Conservation (phyloP, 306 rosid species). For the Quercus parvula region DNA sequence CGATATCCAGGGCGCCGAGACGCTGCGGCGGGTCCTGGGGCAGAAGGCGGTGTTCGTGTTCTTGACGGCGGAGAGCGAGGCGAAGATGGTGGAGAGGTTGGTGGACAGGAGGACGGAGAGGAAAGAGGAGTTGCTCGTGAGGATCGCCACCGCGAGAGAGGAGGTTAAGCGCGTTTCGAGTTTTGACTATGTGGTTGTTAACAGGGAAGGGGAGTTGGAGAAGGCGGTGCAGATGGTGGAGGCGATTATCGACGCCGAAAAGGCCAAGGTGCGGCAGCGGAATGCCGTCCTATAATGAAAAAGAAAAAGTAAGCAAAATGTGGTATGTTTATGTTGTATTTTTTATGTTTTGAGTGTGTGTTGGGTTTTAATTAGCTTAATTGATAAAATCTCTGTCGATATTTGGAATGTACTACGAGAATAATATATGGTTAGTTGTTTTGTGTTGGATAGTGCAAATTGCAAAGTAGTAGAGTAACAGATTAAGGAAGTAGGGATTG, state of each 20-base stretch:
- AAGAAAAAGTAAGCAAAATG: too few species aligned
- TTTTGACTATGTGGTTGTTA: constrained; percentile 88
- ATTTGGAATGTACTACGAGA: too few species aligned
- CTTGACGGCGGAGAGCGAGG: constrained; percentile 77
- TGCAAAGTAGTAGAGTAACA: too few species aligned
- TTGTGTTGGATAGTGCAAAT: too few species aligned
- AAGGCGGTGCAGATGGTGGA: constrained; percentile 65
- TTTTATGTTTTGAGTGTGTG: too few species aligned
- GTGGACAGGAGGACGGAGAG: constrained; percentile 80
- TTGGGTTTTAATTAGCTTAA: too few species aligned
- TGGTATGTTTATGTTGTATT: too few species aligned
- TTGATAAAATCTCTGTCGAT: accelerated
- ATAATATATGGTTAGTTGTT: too few species aligned
- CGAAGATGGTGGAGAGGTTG: constrained; percentile 75
- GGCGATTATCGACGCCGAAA: constrained; percentile 79
- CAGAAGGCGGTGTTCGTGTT: constrained; percentile 72
- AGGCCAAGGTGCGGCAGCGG: constrained; percentile 83
- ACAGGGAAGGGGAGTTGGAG: constrained; percentile 77
- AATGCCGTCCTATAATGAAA: constrained; percentile 34
- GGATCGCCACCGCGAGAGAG: constrained; percentile 84
- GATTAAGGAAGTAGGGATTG: too few species aligned
- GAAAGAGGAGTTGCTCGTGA: constrained; percentile 61
- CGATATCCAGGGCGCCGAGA: constrained; percentile 88
- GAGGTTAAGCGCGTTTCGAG: constrained; percentile 72
- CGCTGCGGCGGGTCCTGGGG: constrained; percentile 68